phyloP scores from a whole-genome alignment of 495 filamentous ascomycete species.

The Neurospora sublineolata region DNA sequence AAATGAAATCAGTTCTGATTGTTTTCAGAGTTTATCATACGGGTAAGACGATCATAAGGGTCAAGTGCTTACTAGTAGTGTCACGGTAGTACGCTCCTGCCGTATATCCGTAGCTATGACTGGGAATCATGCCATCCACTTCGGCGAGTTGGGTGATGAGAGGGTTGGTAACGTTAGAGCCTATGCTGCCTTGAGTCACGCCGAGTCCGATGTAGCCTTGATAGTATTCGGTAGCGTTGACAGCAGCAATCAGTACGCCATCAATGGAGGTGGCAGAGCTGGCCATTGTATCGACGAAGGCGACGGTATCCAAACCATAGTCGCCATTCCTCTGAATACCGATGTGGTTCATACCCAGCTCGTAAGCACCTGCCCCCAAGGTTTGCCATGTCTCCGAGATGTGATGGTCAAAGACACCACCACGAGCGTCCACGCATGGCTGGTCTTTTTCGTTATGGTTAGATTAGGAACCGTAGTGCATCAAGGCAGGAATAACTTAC shows the following conservation, averaged over 20 bases:
- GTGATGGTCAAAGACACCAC: conserved; percentile 38
- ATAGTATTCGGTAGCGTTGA: conserved; percentile 45
- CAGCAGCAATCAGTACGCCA: conserved; percentile 38
- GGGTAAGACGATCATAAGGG: not conserved
- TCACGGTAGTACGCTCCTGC: conserved; percentile 53
- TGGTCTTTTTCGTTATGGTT: conserved; percentile 23
- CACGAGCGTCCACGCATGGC: conserved; percentile 35
- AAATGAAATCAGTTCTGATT: not conserved
- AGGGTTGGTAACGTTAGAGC: conserved; percentile 21
- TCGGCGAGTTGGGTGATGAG: conserved; percentile 36
- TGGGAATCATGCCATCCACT: conserved; percentile 41
- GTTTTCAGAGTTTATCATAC: not conserved
- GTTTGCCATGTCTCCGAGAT: conserved; percentile 46
- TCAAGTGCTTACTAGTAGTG: conserved; percentile 8
- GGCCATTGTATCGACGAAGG: conserved; percentile 30
- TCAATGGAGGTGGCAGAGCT: conserved; percentile 32
- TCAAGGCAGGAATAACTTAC: conserved; percentile 16
- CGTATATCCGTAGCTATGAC: conserved; percentile 55
- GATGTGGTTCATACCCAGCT: conserved; percentile 43
- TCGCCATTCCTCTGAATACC: conserved; percentile 42
- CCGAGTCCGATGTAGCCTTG: conserved; percentile 49
- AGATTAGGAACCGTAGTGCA: conserved; percentile 4
- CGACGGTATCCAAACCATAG: conserved; percentile 48
- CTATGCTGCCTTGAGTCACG: conserved; percentile 32
- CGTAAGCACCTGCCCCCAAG: conserved; percentile 34